Percentiles rank a stretch among this genome's conserved stretches.
These are phyloP conservation scores for Phytophthora europaea DNA, from an alignment of 352 stramenopile species.

Conservation along the genomic window DNA sequence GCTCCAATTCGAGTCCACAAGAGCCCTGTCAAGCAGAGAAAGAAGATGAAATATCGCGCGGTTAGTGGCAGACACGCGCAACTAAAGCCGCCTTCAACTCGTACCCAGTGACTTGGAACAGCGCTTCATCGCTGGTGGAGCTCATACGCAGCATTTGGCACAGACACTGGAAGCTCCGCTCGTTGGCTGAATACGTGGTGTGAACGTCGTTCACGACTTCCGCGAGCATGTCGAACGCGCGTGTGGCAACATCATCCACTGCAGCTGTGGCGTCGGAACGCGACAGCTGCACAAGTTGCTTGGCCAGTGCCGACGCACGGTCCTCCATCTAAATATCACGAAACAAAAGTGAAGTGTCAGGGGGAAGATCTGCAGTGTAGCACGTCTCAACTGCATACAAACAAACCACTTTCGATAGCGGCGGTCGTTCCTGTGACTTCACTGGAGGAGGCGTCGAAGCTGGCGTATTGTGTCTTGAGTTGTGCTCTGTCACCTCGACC, in stretches of 20 bases:
- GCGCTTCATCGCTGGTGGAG: constrained; percentile 64
- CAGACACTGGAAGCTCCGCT: constrained; percentile 55
- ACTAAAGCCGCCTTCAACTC: background rate
- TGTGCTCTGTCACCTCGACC: constrained; percentile 9
- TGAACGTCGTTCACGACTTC: constrained; percentile 73
- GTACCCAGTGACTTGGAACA: constrained; percentile 68
- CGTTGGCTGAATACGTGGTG: constrained; percentile 63
- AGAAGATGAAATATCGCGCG: background rate
- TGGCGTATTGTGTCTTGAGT: constrained; percentile 9
- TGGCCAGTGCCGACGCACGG: constrained; percentile 48
- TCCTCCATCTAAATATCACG: constrained; percentile 48
- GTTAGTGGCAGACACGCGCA: background rate
- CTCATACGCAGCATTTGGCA: constrained; percentile 60
- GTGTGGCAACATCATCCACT: constrained; percentile 38
- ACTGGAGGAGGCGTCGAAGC: background rate
- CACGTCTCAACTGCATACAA: background rate
- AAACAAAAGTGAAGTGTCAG: constrained; percentile 1
- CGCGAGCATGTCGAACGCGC: constrained; percentile 53
- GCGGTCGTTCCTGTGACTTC: constrained; percentile 24
- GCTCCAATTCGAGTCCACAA: constrained; percentile 79
- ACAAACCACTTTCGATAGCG: constrained; percentile 44
- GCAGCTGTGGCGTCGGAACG: constrained; percentile 38
- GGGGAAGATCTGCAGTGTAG: background rate
- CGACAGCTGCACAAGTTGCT: constrained; percentile 56
- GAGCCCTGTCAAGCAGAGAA: constrained; percentile 33